Evolutionary conservation across 2,329 filamentous ascomycete genomes (phyloP).

Genomic region (Arthrobotrys megalospora): DNA sequence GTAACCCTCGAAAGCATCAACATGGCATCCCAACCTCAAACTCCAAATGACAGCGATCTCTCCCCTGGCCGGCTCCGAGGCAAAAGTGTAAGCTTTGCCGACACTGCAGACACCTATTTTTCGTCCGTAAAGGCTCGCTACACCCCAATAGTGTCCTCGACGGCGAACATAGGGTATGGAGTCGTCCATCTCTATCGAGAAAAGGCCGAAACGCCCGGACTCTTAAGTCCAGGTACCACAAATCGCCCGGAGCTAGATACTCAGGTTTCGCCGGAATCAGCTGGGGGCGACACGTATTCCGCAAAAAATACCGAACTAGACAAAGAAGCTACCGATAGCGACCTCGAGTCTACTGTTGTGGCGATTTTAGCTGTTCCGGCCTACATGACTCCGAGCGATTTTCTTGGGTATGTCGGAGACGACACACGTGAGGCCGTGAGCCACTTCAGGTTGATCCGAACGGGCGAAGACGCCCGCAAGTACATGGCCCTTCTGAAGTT

Average conservation of each 20-base stretch:
- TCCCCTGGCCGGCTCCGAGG: conserved; percentile 35
- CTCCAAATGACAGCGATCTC: conserved; percentile 24
- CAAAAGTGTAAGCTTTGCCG: conserved; percentile 58
- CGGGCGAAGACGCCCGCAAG: conserved; percentile 82
- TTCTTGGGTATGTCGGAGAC: conserved; percentile 91
- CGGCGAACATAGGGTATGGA: conserved; percentile 88
- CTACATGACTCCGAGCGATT: conserved; percentile 91
- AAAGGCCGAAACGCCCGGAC: conserved; percentile 78
- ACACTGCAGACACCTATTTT: conserved; percentile 44
- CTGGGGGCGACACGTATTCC: not conserved
- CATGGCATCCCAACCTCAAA: conserved; percentile 38
- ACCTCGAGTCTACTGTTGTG: conserved; percentile 78
- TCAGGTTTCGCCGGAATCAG: conserved; percentile 64
- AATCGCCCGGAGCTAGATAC: conserved; percentile 61
- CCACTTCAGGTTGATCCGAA: conserved; percentile 95
- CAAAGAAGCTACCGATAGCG: conserved; percentile 67
- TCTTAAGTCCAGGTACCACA: conserved; percentile 66
- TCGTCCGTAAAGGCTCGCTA: conserved; percentile 84
- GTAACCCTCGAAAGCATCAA: conserved; percentile 57
- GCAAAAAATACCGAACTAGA: conserved; percentile 67
- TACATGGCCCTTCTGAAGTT: conserved; percentile 99
- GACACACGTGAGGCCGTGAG: conserved; percentile 87
- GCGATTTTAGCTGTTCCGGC: conserved; percentile 96
- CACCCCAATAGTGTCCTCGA: conserved; percentile 76
- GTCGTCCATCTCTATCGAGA: conserved; percentile 95